A percentile compares a stretch with the other conserved stretches of the same genome.
Conservation (phyloP, 371 early-diverging fungal genomes). For the Mucor velutinosus region DNA sequence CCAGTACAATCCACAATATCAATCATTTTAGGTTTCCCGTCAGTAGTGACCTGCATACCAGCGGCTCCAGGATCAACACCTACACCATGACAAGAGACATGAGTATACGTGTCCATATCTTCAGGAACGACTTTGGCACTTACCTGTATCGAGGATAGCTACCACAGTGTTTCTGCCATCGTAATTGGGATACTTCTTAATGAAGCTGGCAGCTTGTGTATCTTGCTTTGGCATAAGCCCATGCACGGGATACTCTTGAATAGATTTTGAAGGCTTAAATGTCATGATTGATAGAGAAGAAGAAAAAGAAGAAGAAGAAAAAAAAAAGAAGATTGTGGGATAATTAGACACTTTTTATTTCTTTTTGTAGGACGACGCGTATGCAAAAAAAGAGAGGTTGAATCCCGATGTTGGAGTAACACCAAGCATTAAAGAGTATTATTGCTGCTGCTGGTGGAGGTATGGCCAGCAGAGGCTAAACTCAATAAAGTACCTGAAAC, state of each 20-base stretch:
- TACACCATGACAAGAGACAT: constrained; percentile 1
- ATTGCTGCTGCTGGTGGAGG: constrained; percentile 14
- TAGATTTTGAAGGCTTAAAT: constrained; percentile 35
- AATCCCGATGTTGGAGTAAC: neutral
- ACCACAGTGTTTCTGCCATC: constrained; percentile 91
- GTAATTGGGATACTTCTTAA: constrained; percentile 80
- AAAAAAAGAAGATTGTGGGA: neutral
- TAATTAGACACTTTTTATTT: neutral
- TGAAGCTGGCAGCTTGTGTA: constrained; percentile 83
- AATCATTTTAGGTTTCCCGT: constrained; percentile 87
- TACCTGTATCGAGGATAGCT: constrained; percentile 89
- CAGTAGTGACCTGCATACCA: constrained; percentile 82
- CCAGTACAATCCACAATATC: constrained; percentile 96
- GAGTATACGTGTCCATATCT: neutral
- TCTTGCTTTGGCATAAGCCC: constrained; percentile 80
- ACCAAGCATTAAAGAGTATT: neutral
- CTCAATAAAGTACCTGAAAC: constrained; percentile 46
- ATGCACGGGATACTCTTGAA: constrained; percentile 66
- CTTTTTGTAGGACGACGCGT: constrained; percentile 10
- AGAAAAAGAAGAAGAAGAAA: neutral
- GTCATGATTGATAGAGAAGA: neutral
- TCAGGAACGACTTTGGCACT: neutral
- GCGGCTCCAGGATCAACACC: constrained; percentile 92
- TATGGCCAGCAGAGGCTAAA: constrained; percentile 30
- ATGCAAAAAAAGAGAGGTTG: neutral